These are phyloP conservation scores for Anthracocystis walkeri DNA, from an alignment of 1,284 basidiomycete genomes.

Conservation along the genomic window DNA sequence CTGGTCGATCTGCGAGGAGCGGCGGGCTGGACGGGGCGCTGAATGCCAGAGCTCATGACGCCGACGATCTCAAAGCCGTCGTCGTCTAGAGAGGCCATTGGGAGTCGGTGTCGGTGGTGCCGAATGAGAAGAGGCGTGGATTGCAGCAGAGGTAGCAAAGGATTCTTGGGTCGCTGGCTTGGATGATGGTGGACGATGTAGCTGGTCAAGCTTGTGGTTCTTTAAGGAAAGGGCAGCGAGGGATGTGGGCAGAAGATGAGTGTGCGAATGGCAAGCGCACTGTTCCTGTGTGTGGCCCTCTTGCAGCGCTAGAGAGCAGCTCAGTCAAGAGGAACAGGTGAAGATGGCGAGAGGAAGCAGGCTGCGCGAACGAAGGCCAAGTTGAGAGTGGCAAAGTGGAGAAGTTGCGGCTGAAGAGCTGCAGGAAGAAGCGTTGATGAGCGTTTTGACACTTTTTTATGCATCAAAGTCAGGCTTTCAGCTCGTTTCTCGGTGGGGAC, in stretches of 20 bases:
- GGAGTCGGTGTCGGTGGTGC: neutral
- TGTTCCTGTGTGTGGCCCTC: too few species aligned
- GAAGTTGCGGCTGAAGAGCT: neutral
- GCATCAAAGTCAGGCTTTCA: too few species aligned
- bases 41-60: constrained; percentile 10
- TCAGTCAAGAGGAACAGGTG: neutral
- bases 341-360: neutral
- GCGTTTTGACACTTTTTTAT: constrained; percentile 22
- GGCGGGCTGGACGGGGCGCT: neutral
- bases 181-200: neutral
- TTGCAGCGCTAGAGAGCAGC: neutral
- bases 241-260: neutral
- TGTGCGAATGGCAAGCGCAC: neutral
- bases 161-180: neutral
- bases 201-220: neutral
- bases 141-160: too few species aligned
- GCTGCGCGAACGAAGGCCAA: neutral
- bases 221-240: too few species aligned
- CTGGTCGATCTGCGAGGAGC: constrained; percentile 10
- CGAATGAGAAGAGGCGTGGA: too few species aligned
- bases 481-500: too few species aligned
- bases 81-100: constrained; percentile 9
- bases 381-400: constrained; percentile 13
- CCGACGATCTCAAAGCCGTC: constrained; percentile 15
- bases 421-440: constrained; percentile 7